Conservation (phyloP, 371 early-diverging fungal species). For the Lichtheimia ramosa region DNA sequence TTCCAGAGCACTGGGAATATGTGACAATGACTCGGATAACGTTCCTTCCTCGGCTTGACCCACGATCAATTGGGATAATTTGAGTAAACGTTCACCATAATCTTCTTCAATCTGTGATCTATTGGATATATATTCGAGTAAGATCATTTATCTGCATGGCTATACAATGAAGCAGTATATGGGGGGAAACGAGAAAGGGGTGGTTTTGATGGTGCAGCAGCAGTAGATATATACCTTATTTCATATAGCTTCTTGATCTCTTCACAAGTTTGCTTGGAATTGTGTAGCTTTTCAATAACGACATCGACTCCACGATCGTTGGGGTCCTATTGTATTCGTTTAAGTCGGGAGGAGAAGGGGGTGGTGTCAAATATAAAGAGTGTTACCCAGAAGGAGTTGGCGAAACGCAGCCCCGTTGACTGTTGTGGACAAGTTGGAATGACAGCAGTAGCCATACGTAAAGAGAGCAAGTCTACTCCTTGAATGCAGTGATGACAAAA, state of each 20-base stretch:
- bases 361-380: neutral
- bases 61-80: conserved; percentile 27
- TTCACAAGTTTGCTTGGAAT: conserved; percentile 27
- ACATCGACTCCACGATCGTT: conserved; percentile 21
- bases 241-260: conserved; percentile 25
- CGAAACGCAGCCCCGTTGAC: conserved; percentile 16
- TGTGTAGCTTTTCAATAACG: conserved; percentile 13
- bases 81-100: conserved; percentile 24
- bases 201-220: neutral
- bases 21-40: conserved; percentile 39
- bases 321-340: conserved; percentile 10
- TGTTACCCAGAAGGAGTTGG: conserved; percentile 22
- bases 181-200: neutral
- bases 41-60: conserved; percentile 40
- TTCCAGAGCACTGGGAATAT: conserved; percentile 43
- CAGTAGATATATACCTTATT: conserved; percentile 14
- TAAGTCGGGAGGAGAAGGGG: neutral
- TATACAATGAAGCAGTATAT: neutral
- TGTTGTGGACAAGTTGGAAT: conserved; percentile 5
- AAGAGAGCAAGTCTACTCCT: neutral
- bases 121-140: neutral
- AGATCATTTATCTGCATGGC: neutral
- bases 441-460: conserved; percentile 9
- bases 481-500: conserved; percentile 2
- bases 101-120: conserved; percentile 31